Evolutionary conservation across 2,329 filamentous ascomycete genomes (phyloP).

Genomic region (Sporothrix mexicana): DNA sequence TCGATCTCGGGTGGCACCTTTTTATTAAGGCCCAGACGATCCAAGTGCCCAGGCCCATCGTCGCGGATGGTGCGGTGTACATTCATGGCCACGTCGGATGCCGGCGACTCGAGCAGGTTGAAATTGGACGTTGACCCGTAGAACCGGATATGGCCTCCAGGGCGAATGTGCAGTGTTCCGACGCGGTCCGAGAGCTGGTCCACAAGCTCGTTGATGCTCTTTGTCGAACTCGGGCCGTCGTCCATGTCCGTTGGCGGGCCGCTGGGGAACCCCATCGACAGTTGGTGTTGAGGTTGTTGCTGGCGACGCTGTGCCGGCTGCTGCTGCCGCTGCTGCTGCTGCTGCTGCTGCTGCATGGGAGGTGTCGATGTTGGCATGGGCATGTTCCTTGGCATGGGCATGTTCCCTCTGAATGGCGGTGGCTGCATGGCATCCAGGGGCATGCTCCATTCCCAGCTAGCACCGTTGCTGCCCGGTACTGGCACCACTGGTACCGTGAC

Average conservation of each 20-base stretch:
- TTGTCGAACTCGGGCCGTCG: neutral
- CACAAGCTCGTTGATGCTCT: conserved; percentile 47
- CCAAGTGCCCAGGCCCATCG: conserved; percentile 35
- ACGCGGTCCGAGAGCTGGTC: conserved; percentile 52
- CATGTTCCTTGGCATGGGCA: neutral
- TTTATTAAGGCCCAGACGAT: conserved; percentile 47
- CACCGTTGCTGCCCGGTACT: neutral
- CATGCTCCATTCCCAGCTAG: neutral
- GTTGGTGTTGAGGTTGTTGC: neutral
- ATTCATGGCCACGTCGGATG: conserved; percentile 43
- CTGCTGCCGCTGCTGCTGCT: neutral
- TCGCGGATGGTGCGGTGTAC: conserved; percentile 42
- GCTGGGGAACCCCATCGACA: neutral
- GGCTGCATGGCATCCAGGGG: neutral
- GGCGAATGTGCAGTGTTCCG: conserved; percentile 51
- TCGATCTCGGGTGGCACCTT: conserved; percentile 49
- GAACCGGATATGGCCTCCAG: conserved; percentile 52
- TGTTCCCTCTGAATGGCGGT: neutral
- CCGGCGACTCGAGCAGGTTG: conserved; percentile 50
- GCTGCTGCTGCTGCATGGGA: neutral
- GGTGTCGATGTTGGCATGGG: neutral
- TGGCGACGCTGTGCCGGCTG: too few species aligned
- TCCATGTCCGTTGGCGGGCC: neutral
- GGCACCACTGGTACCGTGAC: neutral
- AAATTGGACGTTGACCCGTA: conserved; percentile 54